phyloP scores from a whole-genome alignment of 352 stramenopile species.

The Phytophthora cactorum region DNA sequence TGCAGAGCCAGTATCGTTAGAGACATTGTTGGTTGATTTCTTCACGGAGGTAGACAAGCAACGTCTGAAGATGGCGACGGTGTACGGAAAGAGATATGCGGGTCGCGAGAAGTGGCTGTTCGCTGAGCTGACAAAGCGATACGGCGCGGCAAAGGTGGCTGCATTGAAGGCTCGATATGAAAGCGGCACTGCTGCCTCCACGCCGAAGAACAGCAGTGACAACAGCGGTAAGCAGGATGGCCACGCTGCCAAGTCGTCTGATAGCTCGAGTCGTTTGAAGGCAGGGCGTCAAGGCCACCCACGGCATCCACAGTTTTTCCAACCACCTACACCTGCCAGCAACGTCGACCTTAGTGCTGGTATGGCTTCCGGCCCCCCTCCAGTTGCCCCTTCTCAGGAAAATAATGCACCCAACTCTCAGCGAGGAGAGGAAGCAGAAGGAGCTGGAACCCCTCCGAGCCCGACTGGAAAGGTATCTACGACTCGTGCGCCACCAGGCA shows the following conservation, averaged over 20 bases:
- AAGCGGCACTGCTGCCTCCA: slow-evolving; percentile 11
- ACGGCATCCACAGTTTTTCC: slow-evolving; percentile 39
- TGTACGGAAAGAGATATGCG: slow-evolving; percentile 69
- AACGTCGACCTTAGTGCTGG: slow-evolving; percentile 14
- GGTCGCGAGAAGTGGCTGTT: slow-evolving; percentile 75
- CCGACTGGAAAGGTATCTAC: slow-evolving; percentile 1
- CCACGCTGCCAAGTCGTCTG: slow-evolving; percentile 8
- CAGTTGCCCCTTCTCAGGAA: slow-evolving; percentile 1
- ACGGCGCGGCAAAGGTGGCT: slow-evolving; percentile 56
- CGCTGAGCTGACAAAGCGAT: slow-evolving; percentile 64
- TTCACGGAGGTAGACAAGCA: slow-evolving; percentile 67
- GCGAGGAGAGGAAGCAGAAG: slow-evolving; percentile 7
- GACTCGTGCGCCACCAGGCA: slow-evolving; percentile 7
- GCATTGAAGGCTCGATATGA: slow-evolving; percentile 43
- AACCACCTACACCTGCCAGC: slow-evolving; percentile 25
- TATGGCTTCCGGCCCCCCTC: slow-evolving; percentile 4
- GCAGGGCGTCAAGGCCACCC: slow-evolving; percentile 27
- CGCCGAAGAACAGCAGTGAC: background rate
- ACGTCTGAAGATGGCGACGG: slow-evolving; percentile 69
- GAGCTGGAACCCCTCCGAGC: background rate
- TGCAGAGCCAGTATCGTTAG: slow-evolving; percentile 36
- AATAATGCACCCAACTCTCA: slow-evolving; percentile 4
- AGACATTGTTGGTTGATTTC: slow-evolving; percentile 66
- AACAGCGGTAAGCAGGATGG: slow-evolving; percentile 6
- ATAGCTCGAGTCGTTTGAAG: slow-evolving; percentile 13